Evolutionary conservation across 2,329 filamentous ascomycete genomes (phyloP).

Genomic region (Aspergillus fructus): DNA sequence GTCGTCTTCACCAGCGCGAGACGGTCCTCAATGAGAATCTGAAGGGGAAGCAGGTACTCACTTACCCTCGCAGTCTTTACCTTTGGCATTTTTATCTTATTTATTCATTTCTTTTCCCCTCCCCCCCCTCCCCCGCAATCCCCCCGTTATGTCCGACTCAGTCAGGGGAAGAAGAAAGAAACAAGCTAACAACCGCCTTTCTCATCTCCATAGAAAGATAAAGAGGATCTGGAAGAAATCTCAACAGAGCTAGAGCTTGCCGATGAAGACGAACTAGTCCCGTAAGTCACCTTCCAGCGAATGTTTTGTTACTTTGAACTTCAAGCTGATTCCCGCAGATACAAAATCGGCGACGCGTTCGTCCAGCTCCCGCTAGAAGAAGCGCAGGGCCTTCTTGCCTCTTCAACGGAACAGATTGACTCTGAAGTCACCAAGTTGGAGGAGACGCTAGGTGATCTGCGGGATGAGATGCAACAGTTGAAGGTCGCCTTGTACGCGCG

Average conservation of each 20-base stretch:
- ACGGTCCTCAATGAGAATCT: slow-evolving; percentile 76
- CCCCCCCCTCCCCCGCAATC: neutral
- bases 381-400: slow-evolving; percentile 79
- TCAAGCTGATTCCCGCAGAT: slow-evolving; percentile 55
- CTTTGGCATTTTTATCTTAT: neutral
- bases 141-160: neutral
- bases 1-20: slow-evolving; percentile 86
- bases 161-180: neutral
- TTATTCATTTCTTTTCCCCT: neutral
- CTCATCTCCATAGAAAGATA: slow-evolving; percentile 72
- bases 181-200: neutral
- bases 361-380: slow-evolving; percentile 80
- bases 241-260: slow-evolving; percentile 87
- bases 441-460: slow-evolving; percentile 70
- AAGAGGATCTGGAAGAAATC: slow-evolving; percentile 94
- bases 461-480: slow-evolving; percentile 83
- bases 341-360: slow-evolving; percentile 96
- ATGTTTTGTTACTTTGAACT: neutral
- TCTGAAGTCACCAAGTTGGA: slow-evolving; percentile 73
- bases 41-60: slow-evolving; percentile 65
- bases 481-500: slow-evolving; percentile 92
- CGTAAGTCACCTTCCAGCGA: slow-evolving; percentile 56
- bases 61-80: no score
- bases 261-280: slow-evolving; percentile 90
- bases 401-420: slow-evolving; percentile 71